Evolutionary conservation across 164 flowering plant species (phyloP).

Genomic region (grape (Vitis vinifera)): ASM3070453v1 NC_081822.1:9926501-9927000

Average conservation of each 20-base stretch:
- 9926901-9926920: neutral
- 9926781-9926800: neutral
- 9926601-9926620: neutral
- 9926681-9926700: neutral
- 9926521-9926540: too few species aligned
- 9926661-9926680: neutral
- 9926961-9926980: constrained; percentile 79
- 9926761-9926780: neutral
- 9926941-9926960: constrained; percentile 67
- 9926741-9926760: neutral
- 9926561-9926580: too few species aligned
- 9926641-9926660: neutral
- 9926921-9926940: constrained; percentile 1
- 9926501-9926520: too few species aligned
- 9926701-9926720: neutral
- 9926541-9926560: too few species aligned
- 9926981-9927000: constrained; percentile 83
- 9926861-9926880: neutral
- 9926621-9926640: neutral
- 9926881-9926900: neutral
- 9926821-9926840: neutral
- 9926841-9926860: neutral
- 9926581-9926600: neutral
- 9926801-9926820: too few species aligned
- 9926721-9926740: neutral